Evolutionary conservation across 768 basidiomycete species (phyloP), one percentile per base, ranked within the genome.

Genomic region (Pleurotus sapidus): DNA sequence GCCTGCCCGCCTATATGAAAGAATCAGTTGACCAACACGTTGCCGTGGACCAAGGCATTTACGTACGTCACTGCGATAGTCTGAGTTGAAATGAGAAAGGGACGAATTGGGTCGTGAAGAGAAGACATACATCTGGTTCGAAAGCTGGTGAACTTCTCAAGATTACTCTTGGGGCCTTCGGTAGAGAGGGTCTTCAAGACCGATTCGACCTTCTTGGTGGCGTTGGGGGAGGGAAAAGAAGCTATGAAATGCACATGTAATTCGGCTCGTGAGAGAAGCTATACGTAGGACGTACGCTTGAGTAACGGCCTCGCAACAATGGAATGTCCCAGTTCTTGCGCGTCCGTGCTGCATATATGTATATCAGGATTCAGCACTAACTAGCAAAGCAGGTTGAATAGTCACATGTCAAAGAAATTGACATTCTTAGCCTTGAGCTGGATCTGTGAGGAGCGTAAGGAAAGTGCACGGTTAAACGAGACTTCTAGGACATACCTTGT

Each of bases 361-460:
- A 58, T 45, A 49, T 47, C 60, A 51, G 62, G 30, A 23, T 45
- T 55, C 57, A 57, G 37, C 3, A 15, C 8, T 23, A 54, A 40
- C 17, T 38, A 55, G 34, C 24, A 54, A 38, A 60, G 54, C 57
- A 25, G 39, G 49, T 55, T 60, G 49, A 34, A 40, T 42, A 61
- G 77, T 74, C 70, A 91, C 89, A 96, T 80, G 70, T 95, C 94
- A 74, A 95, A 90, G 79, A 95, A 95, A 54, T 82, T 87, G 73
- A 86, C 65, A 60, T 92, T 92, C 62, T 81, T 77, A 49, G 86
- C 85, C 72, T 90, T 95, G 59, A 85, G 81, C 65, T 84, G 75
- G 59, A 95, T 88, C 92, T 93, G 62, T 34, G 30, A 34, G 30
- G 30, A 25, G 57, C 42, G 56, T 51, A 37, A 60, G 48, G 57